A percentile compares a stretch with the other conserved stretches of the same genome.
Evolutionary conservation across 805 yeast genomes (phyloP).

Genomic region (Candida boidinii): DNA sequence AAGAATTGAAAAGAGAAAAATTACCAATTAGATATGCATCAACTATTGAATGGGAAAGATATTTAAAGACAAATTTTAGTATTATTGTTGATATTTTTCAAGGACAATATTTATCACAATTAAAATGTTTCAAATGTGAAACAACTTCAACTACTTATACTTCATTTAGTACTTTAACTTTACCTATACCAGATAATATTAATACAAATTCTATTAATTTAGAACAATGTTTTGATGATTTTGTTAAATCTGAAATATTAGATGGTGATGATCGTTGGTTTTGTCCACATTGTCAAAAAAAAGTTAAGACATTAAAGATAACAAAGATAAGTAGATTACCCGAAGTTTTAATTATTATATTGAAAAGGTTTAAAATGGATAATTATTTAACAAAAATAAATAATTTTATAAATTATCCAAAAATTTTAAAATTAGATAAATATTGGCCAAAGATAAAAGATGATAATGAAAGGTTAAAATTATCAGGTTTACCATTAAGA

Average conservation of each 20-base stretch:
- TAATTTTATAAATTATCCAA: conserved; percentile 61
- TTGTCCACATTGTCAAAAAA: conserved; percentile 66
- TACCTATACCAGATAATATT: conserved; percentile 61
- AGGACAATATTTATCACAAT: conserved; percentile 80
- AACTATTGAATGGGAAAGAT: conserved; percentile 87
- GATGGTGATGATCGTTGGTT: conserved; percentile 79
- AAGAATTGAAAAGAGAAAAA: conserved; percentile 64
- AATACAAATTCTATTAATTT: conserved; percentile 25
- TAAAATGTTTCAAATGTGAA: conserved; percentile 65
- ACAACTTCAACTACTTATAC: conserved; percentile 80
- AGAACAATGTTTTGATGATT: conserved; percentile 66
- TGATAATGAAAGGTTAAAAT: conserved; percentile 33
- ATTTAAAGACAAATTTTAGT: conserved; percentile 70
- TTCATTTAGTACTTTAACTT: conserved; percentile 67
- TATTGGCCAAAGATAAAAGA: conserved; percentile 58
- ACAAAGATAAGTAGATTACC: conserved; percentile 75
- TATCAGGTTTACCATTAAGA: conserved; percentile 47
- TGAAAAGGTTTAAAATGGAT: conserved; percentile 67
- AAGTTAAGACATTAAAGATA: conserved; percentile 57
- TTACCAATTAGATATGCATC: conserved; percentile 76
- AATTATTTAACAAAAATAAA: conserved; percentile 50
- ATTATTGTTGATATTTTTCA: conserved; percentile 74
- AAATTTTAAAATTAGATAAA: conserved; percentile 41
- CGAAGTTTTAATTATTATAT: conserved; percentile 67
- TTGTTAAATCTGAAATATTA: conserved; percentile 64